phyloP scores from a whole-genome alignment of 2,329 filamentous ascomycete species.

The Rachicladosporium sp. region DNA sequence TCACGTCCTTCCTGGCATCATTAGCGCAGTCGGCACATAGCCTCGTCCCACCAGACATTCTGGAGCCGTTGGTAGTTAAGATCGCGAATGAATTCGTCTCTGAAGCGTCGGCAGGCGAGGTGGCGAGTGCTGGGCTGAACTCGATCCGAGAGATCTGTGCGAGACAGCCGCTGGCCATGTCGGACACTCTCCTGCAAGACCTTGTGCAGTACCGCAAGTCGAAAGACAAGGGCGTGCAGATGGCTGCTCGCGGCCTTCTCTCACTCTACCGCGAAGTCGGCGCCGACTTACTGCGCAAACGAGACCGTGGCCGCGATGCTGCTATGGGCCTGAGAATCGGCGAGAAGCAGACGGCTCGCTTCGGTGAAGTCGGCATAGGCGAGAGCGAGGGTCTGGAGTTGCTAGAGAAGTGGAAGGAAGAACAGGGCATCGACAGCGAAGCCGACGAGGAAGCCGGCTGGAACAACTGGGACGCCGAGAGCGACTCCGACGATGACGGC shows the following conservation, averaged over 20 bases:
- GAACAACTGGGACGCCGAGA: constrained; percentile 50
- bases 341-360: constrained; percentile 62
- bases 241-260: constrained; percentile 87
- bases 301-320: constrained; percentile 83
- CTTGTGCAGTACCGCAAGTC: constrained; percentile 91
- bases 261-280: constrained; percentile 85
- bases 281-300: constrained; percentile 76
- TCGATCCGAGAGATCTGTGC: constrained; percentile 89
- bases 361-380: constrained; percentile 68
- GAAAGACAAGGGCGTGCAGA: constrained; percentile 98
- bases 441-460: constrained; percentile 43
- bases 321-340: constrained; percentile 69
- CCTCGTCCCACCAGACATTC: constrained; percentile 78
- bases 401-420: constrained; percentile 84
- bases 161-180: constrained; percentile 91
- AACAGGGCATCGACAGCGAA: constrained; percentile 58
- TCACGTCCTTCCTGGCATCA: constrained; percentile 86
- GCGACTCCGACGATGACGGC: constrained; percentile 54
- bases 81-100: constrained; percentile 98
- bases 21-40: constrained; percentile 85
- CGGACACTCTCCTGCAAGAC: constrained; percentile 88
- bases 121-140: constrained; percentile 84
- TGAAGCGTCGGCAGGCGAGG: constrained; percentile 80
- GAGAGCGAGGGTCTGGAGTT: constrained; percentile 87
- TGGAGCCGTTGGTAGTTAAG: constrained; percentile 84